Base-by-base conservation (phyloP, 2,329 filamentous ascomycete genomes). In the Alternaria ventricosa region DNA sequence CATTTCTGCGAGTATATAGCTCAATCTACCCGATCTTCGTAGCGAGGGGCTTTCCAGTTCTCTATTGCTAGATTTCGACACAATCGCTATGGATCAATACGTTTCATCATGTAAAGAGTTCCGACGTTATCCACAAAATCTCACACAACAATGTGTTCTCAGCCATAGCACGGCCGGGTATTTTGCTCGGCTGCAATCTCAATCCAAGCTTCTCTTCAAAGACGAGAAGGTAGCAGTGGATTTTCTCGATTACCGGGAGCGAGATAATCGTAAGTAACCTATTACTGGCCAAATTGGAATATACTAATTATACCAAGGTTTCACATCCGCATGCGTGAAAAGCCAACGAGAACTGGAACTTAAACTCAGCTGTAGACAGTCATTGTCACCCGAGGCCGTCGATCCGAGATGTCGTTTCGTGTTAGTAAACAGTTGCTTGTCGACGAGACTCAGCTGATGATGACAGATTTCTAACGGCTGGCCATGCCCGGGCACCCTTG, bases 341-440 rank as follows among this genome's bases (percentile, higher is more conserved):
- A 25, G 27, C 25, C 45, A 47, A 25, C 13, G 45, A 10, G 45
- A 47, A 7, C 5, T 47, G 45, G 45, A 47, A 6, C 45, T 47
- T 10, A 47, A 27, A n/a, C 13, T 47, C 2, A 25, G 45, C 15
- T 47, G 23, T 13, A 47, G 15, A 18, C 23, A 27, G 3, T 25
- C 23, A 18, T 2, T 27, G 8, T n/a, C 23, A 2, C 22, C 45
- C 4, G 55, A 49, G 27, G 27, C 51, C 12, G 57, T 27, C 11
- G 68, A 73, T 28, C 69, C 69, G 12, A 50, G 27, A 30, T 67
- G 63, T 30, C 61, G 71, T 12, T 73, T 62, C 45, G 60, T 70
- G 71, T 69, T 1, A 45, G 59, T 60, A 46, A 2, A 18, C 20
- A n/a, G 25, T 45, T 15, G 1, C 11, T 36, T 9, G 25, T 20